Percentiles rank a stretch among this genome's conserved stretches.
Conservation (phyloP, 2,329 filamentous ascomycete genomes). For the Colletotrichum plurivorum region DNA sequence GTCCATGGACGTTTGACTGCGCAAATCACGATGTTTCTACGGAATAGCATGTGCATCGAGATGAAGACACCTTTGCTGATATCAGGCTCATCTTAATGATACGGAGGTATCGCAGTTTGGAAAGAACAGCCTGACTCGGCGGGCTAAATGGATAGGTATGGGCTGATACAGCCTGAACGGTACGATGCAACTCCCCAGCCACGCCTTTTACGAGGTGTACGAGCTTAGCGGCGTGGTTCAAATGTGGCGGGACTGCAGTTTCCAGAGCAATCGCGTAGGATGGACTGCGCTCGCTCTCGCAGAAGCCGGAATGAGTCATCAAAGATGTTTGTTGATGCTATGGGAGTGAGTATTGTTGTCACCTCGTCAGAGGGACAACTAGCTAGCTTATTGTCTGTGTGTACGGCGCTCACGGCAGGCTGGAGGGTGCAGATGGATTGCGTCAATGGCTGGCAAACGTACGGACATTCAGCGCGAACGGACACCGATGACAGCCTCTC, state of each 20-base stretch:
- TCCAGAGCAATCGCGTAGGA: no score
- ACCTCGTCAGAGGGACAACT: not conserved
- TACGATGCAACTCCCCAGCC: not conserved
- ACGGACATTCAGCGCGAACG: slow-evolving; percentile 15
- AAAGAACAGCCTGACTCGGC: no score
- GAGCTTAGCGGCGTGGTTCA: no score
- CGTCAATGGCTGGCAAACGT: slow-evolving; percentile 31
- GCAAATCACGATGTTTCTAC: not conserved
- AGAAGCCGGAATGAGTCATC: not conserved
- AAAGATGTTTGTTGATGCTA: not conserved
- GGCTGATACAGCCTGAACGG: no score
- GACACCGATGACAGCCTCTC: slow-evolving; percentile 7
- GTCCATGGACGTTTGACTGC: not conserved
- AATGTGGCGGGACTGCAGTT: no score
- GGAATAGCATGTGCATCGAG: no score
- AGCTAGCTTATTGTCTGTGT: slow-evolving; percentile 17
- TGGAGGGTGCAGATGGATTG: slow-evolving; percentile 1
- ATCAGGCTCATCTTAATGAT: no score
- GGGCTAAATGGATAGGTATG: no score
- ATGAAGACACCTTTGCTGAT: no score
- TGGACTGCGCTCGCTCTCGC: not conserved
- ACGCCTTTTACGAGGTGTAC: not conserved
- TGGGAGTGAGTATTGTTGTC: not conserved
- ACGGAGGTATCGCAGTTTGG: no score
- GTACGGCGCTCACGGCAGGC: not conserved